These are phyloP conservation scores for Xerocomellus intermedius DNA, from an alignment of 768 basidiomycete species.

Conservation along the genomic window DNA sequence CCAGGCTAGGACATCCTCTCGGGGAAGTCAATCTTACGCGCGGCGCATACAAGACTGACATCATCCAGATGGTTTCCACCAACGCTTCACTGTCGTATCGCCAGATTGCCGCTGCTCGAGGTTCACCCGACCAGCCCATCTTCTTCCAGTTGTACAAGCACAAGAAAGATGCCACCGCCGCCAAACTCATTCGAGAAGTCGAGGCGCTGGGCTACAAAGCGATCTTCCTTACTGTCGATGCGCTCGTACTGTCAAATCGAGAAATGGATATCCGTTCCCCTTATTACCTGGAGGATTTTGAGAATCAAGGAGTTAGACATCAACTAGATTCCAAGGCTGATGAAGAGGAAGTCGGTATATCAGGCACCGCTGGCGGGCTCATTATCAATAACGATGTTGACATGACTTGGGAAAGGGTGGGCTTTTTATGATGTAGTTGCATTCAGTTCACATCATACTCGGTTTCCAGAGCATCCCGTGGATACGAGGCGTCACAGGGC, in stretches of 20 bases:
- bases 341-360: slow-evolving; percentile 39
- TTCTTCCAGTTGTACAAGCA: slow-evolving; percentile 91
- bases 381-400: slow-evolving; percentile 65
- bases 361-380: slow-evolving; percentile 68
- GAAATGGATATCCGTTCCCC: slow-evolving; percentile 69
- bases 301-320: slow-evolving; percentile 36
- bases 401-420: slow-evolving; percentile 75
- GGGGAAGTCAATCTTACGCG: slow-evolving; percentile 83
- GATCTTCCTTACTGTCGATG: slow-evolving; percentile 91
- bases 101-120: slow-evolving; percentile 57
- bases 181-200: slow-evolving; percentile 66
- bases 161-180: slow-evolving; percentile 61
- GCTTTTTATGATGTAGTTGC: slow-evolving; percentile 5
- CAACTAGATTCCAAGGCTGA: slow-evolving; percentile 24
- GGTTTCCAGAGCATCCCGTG: slow-evolving; percentile 66
- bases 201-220: slow-evolving; percentile 78
- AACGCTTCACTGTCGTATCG: slow-evolving; percentile 70
- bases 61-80: slow-evolving; percentile 85
- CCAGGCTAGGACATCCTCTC: slow-evolving; percentile 85
- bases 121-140: slow-evolving; percentile 54
- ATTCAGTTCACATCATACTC: not conserved
- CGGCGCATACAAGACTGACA: slow-evolving; percentile 60
- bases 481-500: slow-evolving; percentile 63
- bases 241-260: slow-evolving; percentile 77
- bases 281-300: slow-evolving; percentile 55